phyloP scores from a whole-genome alignment of 495 filamentous ascomycete species.

The Glarea lozoyensis region DNA sequence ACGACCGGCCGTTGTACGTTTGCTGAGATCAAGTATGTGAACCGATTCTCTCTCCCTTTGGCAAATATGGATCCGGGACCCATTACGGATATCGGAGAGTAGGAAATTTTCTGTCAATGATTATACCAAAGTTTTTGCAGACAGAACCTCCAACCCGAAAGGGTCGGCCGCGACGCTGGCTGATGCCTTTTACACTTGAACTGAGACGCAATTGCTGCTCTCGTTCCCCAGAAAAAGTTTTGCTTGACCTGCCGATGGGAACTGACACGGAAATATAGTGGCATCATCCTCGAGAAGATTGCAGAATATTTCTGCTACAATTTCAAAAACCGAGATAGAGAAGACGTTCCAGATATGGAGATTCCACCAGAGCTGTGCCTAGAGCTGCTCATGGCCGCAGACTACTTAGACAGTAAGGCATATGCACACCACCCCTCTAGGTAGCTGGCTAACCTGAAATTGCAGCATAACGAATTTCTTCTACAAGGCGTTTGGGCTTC shows the following conservation, averaged over 20 bases:
- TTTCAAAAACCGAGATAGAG: constrained; percentile 65
- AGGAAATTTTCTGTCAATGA: constrained; percentile 12
- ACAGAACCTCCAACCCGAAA: constrained; percentile 19
- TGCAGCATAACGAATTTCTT: constrained; percentile 12
- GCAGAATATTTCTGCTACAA: constrained; percentile 89
- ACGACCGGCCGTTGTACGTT: constrained; percentile 55
- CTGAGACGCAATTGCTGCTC: constrained; percentile 27
- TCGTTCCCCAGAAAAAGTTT: background rate
- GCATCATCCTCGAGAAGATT: constrained; percentile 77
- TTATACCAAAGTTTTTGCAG: constrained; percentile 17
- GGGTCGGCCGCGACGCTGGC: constrained; percentile 26
- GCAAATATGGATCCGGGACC: no score
- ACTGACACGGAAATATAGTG: no score
- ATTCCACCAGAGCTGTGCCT: constrained; percentile 65
- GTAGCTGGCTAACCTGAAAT: no score
- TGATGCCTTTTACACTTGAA: constrained; percentile 53
- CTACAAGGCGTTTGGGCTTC: no score
- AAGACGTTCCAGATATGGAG: constrained; percentile 87
- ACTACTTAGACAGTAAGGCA: constrained; percentile 49
- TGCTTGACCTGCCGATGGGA: no score
- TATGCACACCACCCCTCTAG: no score
- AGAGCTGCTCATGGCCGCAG: constrained; percentile 73
- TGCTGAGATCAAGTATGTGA: constrained; percentile 61
- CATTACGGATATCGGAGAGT: background rate
- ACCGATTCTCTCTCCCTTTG: no score